Conservation (phyloP, 2,329 filamentous ascomycete species). For the Diaporthe sp. region DNA sequence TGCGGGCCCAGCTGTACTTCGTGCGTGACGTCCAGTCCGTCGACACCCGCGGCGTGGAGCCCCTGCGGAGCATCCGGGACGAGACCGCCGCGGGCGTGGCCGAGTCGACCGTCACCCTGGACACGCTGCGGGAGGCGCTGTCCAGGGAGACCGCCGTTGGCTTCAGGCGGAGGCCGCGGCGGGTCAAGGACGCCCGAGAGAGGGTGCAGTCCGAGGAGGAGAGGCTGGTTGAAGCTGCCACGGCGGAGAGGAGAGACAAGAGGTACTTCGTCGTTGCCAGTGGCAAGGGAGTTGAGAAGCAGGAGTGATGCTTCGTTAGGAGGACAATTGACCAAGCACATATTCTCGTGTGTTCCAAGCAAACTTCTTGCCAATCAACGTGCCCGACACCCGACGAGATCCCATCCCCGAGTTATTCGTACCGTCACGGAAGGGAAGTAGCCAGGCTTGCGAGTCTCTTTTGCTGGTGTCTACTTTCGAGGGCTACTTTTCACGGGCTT, state of each 20-base stretch:
- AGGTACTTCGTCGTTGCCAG: constrained; percentile 82
- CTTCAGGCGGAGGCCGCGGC: constrained; percentile 61
- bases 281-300: constrained; percentile 53
- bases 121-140: constrained; percentile 69
- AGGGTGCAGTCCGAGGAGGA: constrained; percentile 41
- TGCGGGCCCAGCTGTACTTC: constrained; percentile 89
- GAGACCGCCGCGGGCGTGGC: constrained; percentile 72
- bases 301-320: not conserved
- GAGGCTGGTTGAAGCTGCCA: constrained; percentile 43
- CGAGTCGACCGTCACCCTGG: constrained; percentile 72
- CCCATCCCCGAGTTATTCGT: not conserved
- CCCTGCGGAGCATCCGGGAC: constrained; percentile 85
- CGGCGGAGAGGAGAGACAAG: constrained; percentile 73
- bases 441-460: not conserved
- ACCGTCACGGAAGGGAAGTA: not conserved
- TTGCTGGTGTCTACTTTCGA: not conserved
- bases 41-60: constrained; percentile 79
- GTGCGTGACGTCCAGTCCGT: constrained; percentile 88
- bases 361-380: not conserved
- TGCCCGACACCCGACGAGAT: not conserved
- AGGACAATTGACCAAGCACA: not conserved
- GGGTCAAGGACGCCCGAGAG: constrained; percentile 45
- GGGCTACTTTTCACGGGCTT: not conserved
- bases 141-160: constrained; percentile 73
- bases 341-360: not conserved